phyloP scores from a whole-genome alignment of 2,329 filamentous ascomycete species.

The Knufia petricola region DNA sequence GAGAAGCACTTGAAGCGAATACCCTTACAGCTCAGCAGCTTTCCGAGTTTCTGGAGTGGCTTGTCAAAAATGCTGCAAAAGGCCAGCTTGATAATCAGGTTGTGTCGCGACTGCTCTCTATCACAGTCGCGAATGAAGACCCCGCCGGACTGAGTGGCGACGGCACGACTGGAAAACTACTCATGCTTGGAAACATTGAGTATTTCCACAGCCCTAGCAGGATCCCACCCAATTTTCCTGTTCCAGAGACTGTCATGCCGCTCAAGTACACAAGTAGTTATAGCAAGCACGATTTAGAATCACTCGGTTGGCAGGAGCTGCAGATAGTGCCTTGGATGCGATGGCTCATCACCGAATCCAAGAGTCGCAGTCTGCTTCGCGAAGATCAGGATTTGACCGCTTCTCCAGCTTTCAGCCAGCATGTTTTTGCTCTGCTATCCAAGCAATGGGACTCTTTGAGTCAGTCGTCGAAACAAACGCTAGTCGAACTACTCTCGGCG shows the following conservation, averaged over 20 bases:
- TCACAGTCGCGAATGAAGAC: conserved; percentile 51
- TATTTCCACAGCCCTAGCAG: conserved; percentile 67
- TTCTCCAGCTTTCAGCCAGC: conserved; percentile 63
- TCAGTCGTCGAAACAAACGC: conserved; percentile 52
- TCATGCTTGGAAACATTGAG: conserved; percentile 65
- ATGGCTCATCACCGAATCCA: conserved; percentile 62
- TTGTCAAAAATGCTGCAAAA: conserved; percentile 59
- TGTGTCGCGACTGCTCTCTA: conserved; percentile 62
- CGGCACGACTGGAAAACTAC: conserved; percentile 56
- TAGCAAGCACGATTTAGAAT: conserved; percentile 58
- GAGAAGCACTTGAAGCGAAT: conserved; percentile 68
- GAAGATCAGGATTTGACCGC: conserved; percentile 61
- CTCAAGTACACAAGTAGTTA: conserved; percentile 69
- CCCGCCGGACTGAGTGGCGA: conserved; percentile 33
- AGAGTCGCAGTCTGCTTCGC: conserved; percentile 46
- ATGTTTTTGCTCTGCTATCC: conserved; percentile 69
- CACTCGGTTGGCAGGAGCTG: conserved; percentile 76
- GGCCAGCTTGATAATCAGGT: conserved; percentile 62
- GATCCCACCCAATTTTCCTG: conserved; percentile 70
- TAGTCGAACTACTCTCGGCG: conserved; percentile 55
- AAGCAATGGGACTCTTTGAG: conserved; percentile 84
- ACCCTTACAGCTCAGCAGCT: conserved; percentile 72
- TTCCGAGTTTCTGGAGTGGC: conserved; percentile 75
- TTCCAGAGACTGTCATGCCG: conserved; percentile 73
- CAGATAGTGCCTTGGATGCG: conserved; percentile 78